A percentile compares a stretch with the other conserved stretches of the same genome.
These are phyloP conservation scores for Penicillium sp. DNA, from an alignment of 2,329 filamentous ascomycete genomes.

Conservation along the genomic window DNA sequence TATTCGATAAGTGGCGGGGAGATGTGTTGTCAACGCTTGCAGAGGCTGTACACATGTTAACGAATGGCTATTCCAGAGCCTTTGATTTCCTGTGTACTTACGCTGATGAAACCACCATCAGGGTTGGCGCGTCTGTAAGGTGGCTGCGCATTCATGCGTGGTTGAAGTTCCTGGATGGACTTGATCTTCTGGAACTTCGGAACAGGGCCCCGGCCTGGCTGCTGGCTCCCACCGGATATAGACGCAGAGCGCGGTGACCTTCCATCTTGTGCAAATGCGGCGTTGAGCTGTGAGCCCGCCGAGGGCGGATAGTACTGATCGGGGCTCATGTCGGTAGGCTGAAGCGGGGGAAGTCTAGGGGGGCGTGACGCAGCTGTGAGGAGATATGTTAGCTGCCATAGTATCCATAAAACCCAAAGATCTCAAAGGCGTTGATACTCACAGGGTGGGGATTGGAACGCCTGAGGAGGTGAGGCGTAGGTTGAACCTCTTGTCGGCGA, in stretches of 20 bases:
- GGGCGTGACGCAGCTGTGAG: too few relatives aligned
- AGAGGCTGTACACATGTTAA: constrained; percentile 72
- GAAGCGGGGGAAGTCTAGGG: constrained; percentile 69
- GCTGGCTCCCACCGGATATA: too few relatives aligned
- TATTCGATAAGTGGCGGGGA: constrained; percentile 92
- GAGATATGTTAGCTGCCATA: too few relatives aligned
- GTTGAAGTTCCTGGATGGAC: constrained; percentile 63
- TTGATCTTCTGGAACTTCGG: constrained; percentile 79
- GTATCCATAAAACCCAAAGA: too few relatives aligned
- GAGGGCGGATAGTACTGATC: constrained; percentile 66
- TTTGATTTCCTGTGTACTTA: constrained; percentile 42
- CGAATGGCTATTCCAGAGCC: constrained; percentile 14
- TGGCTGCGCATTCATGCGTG: constrained; percentile 77
- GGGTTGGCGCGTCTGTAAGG: constrained; percentile 87
- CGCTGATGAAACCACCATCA: constrained; percentile 95
- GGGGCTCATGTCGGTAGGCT: constrained; percentile 56
- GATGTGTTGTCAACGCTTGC: constrained; percentile 84
- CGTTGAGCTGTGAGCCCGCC: too few relatives aligned
- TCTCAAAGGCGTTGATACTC: too few relatives aligned
- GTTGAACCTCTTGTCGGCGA: constrained; percentile 66
- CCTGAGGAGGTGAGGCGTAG: constrained; percentile 50
- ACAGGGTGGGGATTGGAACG: constrained; percentile 53
- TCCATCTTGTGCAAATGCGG: constrained; percentile 58
- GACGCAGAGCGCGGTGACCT: too few relatives aligned
- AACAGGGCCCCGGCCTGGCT: constrained; percentile 59